Conservation (phyloP, 257 asterid genomes). For the Cynanchum wilfordii region DNA sequence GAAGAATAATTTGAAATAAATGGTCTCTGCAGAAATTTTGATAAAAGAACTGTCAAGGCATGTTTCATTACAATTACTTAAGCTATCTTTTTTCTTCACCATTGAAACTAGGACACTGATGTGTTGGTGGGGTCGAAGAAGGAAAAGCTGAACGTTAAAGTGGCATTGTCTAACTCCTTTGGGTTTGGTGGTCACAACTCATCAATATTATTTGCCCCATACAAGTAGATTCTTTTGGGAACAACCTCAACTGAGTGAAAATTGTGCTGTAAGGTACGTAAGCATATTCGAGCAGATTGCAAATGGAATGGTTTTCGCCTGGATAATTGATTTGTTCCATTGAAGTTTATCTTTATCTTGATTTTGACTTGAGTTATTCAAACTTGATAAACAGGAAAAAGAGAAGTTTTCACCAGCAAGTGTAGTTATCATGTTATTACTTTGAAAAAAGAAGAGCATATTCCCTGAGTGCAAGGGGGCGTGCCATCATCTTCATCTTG, state of each 20-base stretch:
- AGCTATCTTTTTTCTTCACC: background rate
- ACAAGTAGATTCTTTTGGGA: slow-evolving; percentile 38
- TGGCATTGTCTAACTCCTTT: slow-evolving; percentile 85
- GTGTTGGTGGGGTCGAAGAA: slow-evolving; percentile 72
- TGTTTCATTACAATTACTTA: background rate
- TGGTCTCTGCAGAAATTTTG: background rate
- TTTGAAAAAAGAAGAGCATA: background rate
- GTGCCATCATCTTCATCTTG: slow-evolving; percentile 3
- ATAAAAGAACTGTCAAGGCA: background rate
- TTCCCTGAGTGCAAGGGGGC: background rate
- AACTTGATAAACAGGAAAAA: slow-evolving; percentile 17
- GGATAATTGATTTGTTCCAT: background rate
- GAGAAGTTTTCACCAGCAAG: background rate
- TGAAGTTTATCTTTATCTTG: background rate
- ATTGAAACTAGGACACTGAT: slow-evolving; percentile 48
- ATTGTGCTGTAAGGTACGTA: slow-evolving; percentile 35
- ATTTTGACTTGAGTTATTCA: background rate
- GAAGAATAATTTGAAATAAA: background rate
- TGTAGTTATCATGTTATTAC: background rate
- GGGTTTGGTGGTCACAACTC: slow-evolving; percentile 97
- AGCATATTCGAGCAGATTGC: background rate
- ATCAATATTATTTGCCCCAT: slow-evolving; percentile 82
- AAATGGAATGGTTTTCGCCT: background rate
- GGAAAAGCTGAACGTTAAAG: slow-evolving; percentile 66
- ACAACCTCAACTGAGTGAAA: slow-evolving; percentile 17